Conservation (phyloP, 1,139 yeast species). For the Debaryomyces subglobosus region DNA sequence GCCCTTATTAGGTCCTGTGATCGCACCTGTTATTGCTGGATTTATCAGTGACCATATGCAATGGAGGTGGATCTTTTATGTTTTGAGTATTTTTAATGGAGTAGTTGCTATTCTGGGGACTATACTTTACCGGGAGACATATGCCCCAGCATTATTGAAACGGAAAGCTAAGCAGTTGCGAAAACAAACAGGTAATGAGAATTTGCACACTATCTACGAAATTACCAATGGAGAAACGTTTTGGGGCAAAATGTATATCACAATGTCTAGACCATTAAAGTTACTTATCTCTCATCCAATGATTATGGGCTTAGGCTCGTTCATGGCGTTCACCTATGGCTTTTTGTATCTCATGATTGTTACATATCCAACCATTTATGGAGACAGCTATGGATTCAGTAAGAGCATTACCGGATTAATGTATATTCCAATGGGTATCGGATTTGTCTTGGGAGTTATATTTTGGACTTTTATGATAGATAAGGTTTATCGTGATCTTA, state of each 20-base stretch:
- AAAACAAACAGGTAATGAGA: slow-evolving; percentile 38
- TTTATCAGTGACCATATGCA: slow-evolving; percentile 49
- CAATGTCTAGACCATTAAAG: slow-evolving; percentile 43
- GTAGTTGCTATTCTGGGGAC: slow-evolving; percentile 39
- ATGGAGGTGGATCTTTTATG: slow-evolving; percentile 52
- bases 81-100: slow-evolving; percentile 46
- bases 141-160: slow-evolving; percentile 41
- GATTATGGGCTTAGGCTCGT: slow-evolving; percentile 49
- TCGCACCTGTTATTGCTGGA: slow-evolving; percentile 63
- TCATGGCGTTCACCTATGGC: slow-evolving; percentile 51
- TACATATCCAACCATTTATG: slow-evolving; percentile 44
- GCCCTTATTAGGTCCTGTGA: slow-evolving; percentile 60
- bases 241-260: slow-evolving; percentile 30
- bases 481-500: slow-evolving; percentile 31
- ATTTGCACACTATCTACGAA: slow-evolving; percentile 48
- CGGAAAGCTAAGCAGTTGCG: slow-evolving; percentile 35
- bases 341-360: slow-evolving; percentile 52
- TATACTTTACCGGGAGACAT: slow-evolving; percentile 43
- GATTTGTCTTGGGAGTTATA: slow-evolving; percentile 42
- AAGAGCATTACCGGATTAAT: slow-evolving; percentile 42
- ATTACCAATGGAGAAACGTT: slow-evolving; percentile 39
- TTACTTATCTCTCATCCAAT: slow-evolving; percentile 48
- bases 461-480: slow-evolving; percentile 43
- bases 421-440: slow-evolving; percentile 51
- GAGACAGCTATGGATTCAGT: slow-evolving; percentile 36